Conservation (phyloP, 2,329 filamentous ascomycete species). For the Fusarium pilosicola region DNA sequence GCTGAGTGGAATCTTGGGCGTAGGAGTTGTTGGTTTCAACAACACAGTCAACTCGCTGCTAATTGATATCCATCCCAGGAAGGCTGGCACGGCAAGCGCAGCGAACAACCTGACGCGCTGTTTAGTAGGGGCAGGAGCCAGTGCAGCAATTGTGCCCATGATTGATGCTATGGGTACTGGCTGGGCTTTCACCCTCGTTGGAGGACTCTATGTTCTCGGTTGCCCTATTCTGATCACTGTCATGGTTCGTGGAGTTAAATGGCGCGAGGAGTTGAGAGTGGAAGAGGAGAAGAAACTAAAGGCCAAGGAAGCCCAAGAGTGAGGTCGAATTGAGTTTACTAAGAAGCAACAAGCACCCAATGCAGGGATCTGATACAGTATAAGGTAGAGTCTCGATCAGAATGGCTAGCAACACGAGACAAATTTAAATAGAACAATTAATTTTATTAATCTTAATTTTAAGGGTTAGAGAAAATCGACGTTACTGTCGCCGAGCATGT, state of each 20-base stretch:
- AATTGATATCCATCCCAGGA: constrained; percentile 64
- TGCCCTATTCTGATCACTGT: constrained; percentile 54
- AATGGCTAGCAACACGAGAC: background rate
- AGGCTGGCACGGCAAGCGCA: constrained; percentile 64
- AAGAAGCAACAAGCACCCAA: background rate
- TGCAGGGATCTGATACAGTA: background rate
- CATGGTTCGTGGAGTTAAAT: constrained; percentile 55
- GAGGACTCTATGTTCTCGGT: constrained; percentile 53
- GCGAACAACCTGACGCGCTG: constrained; percentile 67
- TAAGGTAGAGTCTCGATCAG: background rate
- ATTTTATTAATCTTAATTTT: background rate
- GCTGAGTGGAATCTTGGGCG: constrained; percentile 58
- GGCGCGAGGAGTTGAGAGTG: constrained; percentile 51
- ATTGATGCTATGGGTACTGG: constrained; percentile 61
- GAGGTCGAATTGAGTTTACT: background rate
- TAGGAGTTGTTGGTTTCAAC: constrained; percentile 64
- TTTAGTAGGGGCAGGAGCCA: constrained; percentile 63
- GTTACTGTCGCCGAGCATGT: background rate
- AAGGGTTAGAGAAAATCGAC: background rate
- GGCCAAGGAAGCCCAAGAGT: constrained; percentile 4
- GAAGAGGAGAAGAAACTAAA: constrained; percentile 41
- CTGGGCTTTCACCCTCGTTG: constrained; percentile 62
- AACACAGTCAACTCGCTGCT: constrained; percentile 64
- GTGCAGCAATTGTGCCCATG: constrained; percentile 63
- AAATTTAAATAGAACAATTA: background rate